phyloP scores from a whole-genome alignment of 2,329 filamentous ascomycete genomes.

The Ophiostoma ips region DNA sequence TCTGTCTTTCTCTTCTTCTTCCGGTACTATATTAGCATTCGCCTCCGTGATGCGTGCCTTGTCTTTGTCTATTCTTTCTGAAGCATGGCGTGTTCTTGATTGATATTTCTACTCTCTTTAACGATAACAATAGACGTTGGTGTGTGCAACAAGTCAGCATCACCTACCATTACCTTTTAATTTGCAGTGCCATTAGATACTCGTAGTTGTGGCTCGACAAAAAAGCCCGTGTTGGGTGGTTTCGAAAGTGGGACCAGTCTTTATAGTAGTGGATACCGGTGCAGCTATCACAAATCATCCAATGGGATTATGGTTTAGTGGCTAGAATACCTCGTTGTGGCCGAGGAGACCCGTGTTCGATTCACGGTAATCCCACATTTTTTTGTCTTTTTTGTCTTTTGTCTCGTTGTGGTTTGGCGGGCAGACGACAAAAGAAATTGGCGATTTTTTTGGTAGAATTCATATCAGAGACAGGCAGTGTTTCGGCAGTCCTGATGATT shows the following conservation, averaged over 20 bases:
- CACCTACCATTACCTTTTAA: no score
- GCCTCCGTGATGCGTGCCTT: no score
- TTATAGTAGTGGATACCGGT: background rate
- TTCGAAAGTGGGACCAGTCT: background rate
- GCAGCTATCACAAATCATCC: constrained; percentile 1
- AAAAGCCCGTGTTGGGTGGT: background rate
- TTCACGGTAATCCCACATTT: constrained; percentile 13
- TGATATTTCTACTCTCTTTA: background rate
- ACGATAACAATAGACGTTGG: background rate
- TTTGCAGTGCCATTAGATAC: no score
- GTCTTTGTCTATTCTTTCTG: background rate
- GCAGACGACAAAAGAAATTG: no score
- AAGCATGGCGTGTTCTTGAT: background rate
- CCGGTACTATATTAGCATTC: no score
- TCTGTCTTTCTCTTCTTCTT: no score
- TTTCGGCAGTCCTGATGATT: no score
- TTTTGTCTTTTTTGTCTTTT: background rate
- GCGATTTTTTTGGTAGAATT: background rate
- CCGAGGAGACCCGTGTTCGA: constrained; percentile 15
- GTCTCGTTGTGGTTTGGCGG: background rate
- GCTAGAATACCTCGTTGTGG: constrained; percentile 15
- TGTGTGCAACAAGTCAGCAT: no score
- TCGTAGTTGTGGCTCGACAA: no score
- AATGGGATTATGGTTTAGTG: constrained; percentile 13
- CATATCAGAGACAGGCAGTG: no score